Conservation (phyloP, 2,329 filamentous ascomycete species). For the Monosporascus sp. region DNA sequence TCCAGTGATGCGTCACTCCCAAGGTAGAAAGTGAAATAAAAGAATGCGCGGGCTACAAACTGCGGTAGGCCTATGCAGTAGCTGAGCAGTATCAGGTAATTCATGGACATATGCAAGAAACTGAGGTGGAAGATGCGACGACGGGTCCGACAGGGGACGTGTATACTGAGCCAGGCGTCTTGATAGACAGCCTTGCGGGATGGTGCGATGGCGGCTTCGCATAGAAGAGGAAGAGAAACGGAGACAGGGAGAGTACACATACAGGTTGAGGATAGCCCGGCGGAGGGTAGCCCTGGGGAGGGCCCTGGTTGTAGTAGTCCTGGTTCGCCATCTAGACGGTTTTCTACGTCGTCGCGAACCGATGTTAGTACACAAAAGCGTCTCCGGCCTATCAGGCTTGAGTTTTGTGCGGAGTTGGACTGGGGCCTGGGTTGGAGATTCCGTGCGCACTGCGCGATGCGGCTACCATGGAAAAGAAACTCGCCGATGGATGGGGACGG, state of each 20-base stretch:
- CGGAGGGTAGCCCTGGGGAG: conserved; percentile 24
- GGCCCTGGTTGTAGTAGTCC: conserved; percentile 27
- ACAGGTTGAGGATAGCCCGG: conserved; percentile 40
- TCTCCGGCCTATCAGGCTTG: not conserved
- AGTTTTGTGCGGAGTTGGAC: not conserved
- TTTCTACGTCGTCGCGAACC: conserved; percentile 4
- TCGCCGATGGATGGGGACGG: too few relatives aligned
- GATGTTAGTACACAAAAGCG: not conserved
- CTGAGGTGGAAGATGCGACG: too few relatives aligned
- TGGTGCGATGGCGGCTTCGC: not conserved
- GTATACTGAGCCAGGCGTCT: conserved; percentile 1
- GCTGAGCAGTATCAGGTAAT: too few relatives aligned
- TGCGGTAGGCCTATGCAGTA: not conserved
- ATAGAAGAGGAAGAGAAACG: not conserved
- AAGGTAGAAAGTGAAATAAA: not conserved
- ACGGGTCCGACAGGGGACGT: too few relatives aligned
- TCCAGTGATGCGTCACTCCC: not conserved
- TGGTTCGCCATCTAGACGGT: conserved; percentile 22
- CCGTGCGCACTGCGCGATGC: not conserved
- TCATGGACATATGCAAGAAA: too few relatives aligned
- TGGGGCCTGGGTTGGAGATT: not conserved
- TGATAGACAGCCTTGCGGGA: conserved; percentile 2
- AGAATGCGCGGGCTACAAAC: not conserved
- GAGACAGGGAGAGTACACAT: conserved; percentile 16
- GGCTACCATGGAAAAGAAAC: too few relatives aligned